Percentiles rank a stretch among this genome's conserved stretches.
Evolutionary conservation across 2,329 filamentous ascomycete species (phyloP).

Genomic region (Elsinoe fawcettii): DNA sequence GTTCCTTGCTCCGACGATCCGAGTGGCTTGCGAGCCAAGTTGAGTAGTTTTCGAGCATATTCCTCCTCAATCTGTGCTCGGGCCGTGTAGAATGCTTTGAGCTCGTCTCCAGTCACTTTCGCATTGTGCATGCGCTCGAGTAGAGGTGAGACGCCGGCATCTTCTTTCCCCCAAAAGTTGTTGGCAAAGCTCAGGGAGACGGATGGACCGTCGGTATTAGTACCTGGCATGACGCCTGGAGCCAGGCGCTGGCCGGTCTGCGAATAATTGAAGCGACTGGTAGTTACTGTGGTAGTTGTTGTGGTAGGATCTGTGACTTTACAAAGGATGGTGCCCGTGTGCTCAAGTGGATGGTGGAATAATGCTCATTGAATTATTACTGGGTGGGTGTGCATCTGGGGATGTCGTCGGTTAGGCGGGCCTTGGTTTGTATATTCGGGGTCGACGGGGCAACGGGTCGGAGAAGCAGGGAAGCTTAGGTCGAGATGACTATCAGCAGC

Average conservation of each 20-base stretch:
- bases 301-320: too few species aligned
- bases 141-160: constrained; percentile 86
- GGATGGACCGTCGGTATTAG: constrained; percentile 27
- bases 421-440: background rate
- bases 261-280: background rate
- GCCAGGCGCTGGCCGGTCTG: constrained; percentile 9
- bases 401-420: background rate
- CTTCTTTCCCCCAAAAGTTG: constrained; percentile 99
- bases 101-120: constrained; percentile 89
- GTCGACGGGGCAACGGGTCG: background rate
- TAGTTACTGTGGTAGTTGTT: too few species aligned
- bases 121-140: constrained; percentile 90
- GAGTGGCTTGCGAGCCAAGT: constrained; percentile 77
- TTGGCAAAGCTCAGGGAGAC: constrained; percentile 61
- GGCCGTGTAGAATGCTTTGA: constrained; percentile 84
- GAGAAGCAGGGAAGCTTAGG: background rate
- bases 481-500: too few species aligned
- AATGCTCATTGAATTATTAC: background rate
- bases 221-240: constrained; percentile 27
- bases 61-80: constrained; percentile 94
- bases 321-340: background rate
- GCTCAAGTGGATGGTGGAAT: background rate
- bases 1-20: constrained; percentile 83
- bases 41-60: constrained; percentile 81
- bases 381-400: background rate